Evolutionary conservation across 2,329 filamentous ascomycete species (phyloP), one percentile per base, ranked within the genome.

Genomic region (Calonectria crousiana): DNA sequence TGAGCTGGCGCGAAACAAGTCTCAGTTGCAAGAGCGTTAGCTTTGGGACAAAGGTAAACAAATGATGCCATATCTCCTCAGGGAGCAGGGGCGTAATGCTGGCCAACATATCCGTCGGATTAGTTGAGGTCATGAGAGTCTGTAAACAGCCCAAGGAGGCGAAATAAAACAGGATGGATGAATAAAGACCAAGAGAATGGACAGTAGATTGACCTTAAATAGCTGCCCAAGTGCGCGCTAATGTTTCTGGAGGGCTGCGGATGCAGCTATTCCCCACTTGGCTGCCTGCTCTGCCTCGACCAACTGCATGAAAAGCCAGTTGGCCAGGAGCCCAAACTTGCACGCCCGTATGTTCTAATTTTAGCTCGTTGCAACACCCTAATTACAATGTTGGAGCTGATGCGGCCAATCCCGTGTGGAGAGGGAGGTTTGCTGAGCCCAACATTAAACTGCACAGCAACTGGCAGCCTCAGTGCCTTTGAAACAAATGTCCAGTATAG

Each of bases 61-160:
- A 58, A 1, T 60, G 49, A 30, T 69, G 30, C 77, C 74, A 78
- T 47, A 75, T 58, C 20, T 78, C 77, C 20, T 16, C 18, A 4
- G 44, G 68, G 16, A 56, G n/a, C 30, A 44, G 44, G 32, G 4
- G 13, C 20, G 1, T 11, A 38, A 10, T 9, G 11, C 11, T n/a
- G 4, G 8, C 13, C 10, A 5, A 8, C 2, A 2, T 1, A 18
- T 38, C 10, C 9, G n/a, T 20, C 5, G 13, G 9, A 16, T 16
- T n/a, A 4, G n/a, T 6, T 10, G 32, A 36, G 10, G 32, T 23
- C 53, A 60, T 60, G 20, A n/a, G 8, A 18, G 6, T 13, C 10
- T 26, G 11, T 11, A 3, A 34, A 38, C 10, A 11, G 2, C 32
- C 2, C 4, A 36, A 36, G 20, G 34, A 34, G 8, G 1, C 8